These are phyloP conservation scores for Mycena galericulata DNA, from an alignment of 768 basidiomycete genomes.

Conservation along the genomic window DNA sequence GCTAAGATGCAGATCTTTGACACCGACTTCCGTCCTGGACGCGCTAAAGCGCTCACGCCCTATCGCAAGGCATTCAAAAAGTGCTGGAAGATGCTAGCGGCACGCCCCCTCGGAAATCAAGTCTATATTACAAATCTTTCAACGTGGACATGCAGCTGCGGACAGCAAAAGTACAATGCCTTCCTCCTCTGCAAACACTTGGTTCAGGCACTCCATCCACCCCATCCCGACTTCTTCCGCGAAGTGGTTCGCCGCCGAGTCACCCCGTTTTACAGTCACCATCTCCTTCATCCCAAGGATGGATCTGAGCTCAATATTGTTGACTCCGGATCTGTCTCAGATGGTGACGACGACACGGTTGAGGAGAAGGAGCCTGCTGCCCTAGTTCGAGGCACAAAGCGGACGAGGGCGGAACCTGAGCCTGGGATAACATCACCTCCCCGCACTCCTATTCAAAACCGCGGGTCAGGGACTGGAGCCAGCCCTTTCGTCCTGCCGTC, in stretches of 20 bases:
- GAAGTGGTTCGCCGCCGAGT: conserved; percentile 36
- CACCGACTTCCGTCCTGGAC: conserved; percentile 34
- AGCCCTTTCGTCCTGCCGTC: not conserved
- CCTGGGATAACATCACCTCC: not conserved
- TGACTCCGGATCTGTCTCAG: not conserved
- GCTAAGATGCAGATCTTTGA: conserved; percentile 33
- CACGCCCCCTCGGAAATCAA: conserved; percentile 12
- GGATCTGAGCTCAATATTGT: not conserved
- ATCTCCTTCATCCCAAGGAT: conserved; percentile 2
- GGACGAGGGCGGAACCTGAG: not conserved
- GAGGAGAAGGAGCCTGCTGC: not conserved
- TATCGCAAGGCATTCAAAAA: conserved; percentile 43
- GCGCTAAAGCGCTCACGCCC: conserved; percentile 37
- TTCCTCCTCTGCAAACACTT: conserved; percentile 49
- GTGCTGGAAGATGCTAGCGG: conserved; percentile 36
- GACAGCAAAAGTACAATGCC: conserved; percentile 44
- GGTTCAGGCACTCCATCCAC: conserved; percentile 41
- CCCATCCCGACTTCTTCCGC: conserved; percentile 34
- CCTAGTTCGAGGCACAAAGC: not conserved
- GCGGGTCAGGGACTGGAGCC: too few species aligned
- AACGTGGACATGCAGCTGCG: conserved; percentile 45
- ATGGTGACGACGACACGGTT: not conserved
- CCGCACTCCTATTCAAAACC: too few species aligned
- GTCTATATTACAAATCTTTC: conserved; percentile 36
- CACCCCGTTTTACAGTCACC: conserved; percentile 41